These are phyloP conservation scores for Mycena floridula DNA, from an alignment of 768 basidiomycete species.

Conservation along the genomic window DNA sequence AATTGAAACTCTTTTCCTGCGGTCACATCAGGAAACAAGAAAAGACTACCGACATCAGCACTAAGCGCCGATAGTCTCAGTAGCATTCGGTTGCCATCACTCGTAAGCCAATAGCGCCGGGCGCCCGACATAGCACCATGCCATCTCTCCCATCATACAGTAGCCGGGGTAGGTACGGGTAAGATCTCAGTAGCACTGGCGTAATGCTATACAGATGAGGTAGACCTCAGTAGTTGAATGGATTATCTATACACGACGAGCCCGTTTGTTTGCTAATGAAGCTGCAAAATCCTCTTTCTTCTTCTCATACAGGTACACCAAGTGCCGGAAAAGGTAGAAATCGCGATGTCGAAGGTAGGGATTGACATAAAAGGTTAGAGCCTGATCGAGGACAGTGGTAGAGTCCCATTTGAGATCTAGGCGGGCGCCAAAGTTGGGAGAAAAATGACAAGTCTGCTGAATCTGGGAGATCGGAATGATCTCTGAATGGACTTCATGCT, in stretches of 20 bases:
- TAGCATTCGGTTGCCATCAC: no score
- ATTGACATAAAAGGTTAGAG: constrained; percentile 20
- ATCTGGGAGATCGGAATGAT: constrained; percentile 20
- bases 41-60: no score
- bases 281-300: neutral
- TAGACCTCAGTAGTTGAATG: no score
- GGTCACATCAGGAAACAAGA: no score
- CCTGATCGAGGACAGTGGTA: constrained; percentile 14
- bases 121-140: no score
- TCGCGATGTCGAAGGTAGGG: constrained; percentile 23
- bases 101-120: no score
- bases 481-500: constrained; percentile 6
- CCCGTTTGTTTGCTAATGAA: neutral
- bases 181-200: no score
- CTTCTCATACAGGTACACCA: neutral
- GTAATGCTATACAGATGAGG: no score
- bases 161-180: no score
- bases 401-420: constrained; percentile 14
- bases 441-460: constrained; percentile 18
- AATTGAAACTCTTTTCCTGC: no score
- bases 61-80: no score
- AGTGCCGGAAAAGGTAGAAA: constrained; percentile 18
- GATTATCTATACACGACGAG: neutral
- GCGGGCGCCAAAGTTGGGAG: constrained; percentile 11
- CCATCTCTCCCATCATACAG: no score